These are phyloP conservation scores for Globisporangium paroecandrum DNA, from an alignment of 352 stramenopile genomes.

Conservation along the genomic window DNA sequence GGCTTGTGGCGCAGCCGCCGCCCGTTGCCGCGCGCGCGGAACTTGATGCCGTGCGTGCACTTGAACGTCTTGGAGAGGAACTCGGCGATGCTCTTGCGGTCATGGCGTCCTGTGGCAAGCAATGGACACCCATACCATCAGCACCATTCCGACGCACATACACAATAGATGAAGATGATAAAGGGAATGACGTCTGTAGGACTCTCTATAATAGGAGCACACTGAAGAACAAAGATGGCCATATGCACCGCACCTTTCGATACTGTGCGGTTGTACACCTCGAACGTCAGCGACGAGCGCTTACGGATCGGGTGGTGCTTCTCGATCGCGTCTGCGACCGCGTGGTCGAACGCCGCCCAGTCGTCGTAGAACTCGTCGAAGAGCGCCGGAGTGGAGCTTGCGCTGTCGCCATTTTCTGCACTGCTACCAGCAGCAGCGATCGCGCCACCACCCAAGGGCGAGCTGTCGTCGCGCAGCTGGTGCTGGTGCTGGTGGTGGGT, in stretches of 20 bases:
- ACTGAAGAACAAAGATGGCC: not conserved
- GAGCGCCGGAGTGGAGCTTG: conserved; percentile 24
- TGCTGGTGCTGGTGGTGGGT: not conserved
- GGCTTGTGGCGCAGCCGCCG: conserved; percentile 67
- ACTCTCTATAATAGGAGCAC: not conserved
- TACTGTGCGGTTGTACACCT: conserved; percentile 86
- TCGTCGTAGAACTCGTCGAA: conserved; percentile 79
- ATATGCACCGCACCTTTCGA: conserved; percentile 40
- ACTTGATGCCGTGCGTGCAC: conserved; percentile 83
- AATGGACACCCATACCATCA: not conserved
- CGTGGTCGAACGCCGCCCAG: conserved; percentile 64
- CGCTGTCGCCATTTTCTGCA: not conserved
- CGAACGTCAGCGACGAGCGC: conserved; percentile 78
- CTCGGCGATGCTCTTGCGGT: conserved; percentile 69
- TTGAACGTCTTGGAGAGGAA: conserved; percentile 84
- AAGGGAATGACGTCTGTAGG: too few relatives aligned
- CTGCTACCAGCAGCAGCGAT: not conserved
- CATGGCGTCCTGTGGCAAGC: conserved; percentile 40
- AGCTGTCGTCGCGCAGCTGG: not conserved
- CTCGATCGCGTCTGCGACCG: conserved; percentile 54
- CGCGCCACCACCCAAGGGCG: not conserved
- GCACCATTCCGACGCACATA: not conserved
- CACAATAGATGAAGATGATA: not conserved
- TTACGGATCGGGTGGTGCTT: conserved; percentile 78
- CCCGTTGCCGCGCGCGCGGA: conserved; percentile 63